phyloP scores from a whole-genome alignment of 148 eudicot genomes.

The Chenopodium formosanum region DNA sequence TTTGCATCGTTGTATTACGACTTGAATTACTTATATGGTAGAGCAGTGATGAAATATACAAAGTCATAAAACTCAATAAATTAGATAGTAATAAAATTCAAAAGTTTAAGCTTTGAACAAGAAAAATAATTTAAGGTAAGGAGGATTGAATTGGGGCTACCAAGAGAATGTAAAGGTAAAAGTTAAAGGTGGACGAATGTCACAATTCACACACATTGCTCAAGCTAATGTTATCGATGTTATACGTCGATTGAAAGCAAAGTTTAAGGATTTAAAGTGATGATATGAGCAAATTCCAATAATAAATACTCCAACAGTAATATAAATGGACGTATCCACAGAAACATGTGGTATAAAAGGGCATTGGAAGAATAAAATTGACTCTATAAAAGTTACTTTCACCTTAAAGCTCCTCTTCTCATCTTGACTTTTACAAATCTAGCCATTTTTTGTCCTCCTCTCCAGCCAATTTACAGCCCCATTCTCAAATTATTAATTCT shows the following conservation, averaged over 20 bases:
- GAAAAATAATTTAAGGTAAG: neutral
- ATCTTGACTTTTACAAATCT: conserved; percentile 16
- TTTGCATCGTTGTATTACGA: too few species aligned
- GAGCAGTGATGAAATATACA: neutral
- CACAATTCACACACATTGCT: neutral
- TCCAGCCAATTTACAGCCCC: conserved; percentile 7
- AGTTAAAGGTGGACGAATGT: neutral
- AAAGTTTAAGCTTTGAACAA: neutral
- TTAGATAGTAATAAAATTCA: neutral
- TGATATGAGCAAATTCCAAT: neutral
- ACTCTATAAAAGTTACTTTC: conserved; percentile 8
- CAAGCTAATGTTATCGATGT: neutral
- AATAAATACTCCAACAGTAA: conserved; percentile 5
- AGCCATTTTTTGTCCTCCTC: conserved; percentile 8
- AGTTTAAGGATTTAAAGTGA: neutral
- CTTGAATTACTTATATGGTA: neutral
- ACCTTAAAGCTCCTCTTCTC: conserved; percentile 1
- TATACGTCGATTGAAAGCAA: neutral
- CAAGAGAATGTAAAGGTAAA: neutral
- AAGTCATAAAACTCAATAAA: neutral
- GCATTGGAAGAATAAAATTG: neutral
- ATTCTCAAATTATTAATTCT: neutral
- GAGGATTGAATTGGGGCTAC: neutral
- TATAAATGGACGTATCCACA: conserved; percentile 5
- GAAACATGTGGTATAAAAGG: neutral